A percentile compares a stretch with the other conserved stretches of the same genome.
phyloP scores from a whole-genome alignment of 176 grass and related monocot species.

The Luzula sylvatica region DNA sequence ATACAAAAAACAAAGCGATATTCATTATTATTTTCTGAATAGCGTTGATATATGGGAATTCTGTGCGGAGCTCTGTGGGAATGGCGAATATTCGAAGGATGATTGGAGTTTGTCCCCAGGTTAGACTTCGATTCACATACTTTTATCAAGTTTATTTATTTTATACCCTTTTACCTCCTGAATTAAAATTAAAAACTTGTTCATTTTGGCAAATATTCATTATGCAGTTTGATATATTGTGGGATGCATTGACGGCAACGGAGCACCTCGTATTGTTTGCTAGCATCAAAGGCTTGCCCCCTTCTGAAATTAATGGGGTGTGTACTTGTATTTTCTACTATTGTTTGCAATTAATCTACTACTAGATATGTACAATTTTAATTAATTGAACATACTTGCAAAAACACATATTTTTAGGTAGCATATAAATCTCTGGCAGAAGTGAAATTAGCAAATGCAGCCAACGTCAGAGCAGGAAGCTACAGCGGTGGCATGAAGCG shows the following conservation, averaged over 20 bases:
- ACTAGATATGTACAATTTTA: no score
- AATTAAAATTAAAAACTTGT: no score
- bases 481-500: constrained; percentile 98
- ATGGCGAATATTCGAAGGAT: constrained; percentile 88
- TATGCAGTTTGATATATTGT: constrained; percentile 98
- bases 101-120: constrained; percentile 96
- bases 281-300: constrained; percentile 87
- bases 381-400: no score
- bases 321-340: no score
- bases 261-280: constrained; percentile 90
- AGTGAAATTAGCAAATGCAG: constrained; percentile 78
- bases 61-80: constrained; percentile 61
- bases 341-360: no score
- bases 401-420: no score
- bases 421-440: constrained; percentile 66
- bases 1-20: no score
- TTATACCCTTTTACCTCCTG: no score
- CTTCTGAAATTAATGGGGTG: constrained; percentile 55
- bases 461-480: constrained; percentile 77
- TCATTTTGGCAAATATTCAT: no score
- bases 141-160: no score
- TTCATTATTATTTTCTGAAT: constrained; percentile 12
- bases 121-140: no score
- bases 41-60: constrained; percentile 83
- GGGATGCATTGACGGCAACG: constrained; percentile 83